Conservation (phyloP, 768 basidiomycete species). For the Glaciozyma martinii region DNA sequence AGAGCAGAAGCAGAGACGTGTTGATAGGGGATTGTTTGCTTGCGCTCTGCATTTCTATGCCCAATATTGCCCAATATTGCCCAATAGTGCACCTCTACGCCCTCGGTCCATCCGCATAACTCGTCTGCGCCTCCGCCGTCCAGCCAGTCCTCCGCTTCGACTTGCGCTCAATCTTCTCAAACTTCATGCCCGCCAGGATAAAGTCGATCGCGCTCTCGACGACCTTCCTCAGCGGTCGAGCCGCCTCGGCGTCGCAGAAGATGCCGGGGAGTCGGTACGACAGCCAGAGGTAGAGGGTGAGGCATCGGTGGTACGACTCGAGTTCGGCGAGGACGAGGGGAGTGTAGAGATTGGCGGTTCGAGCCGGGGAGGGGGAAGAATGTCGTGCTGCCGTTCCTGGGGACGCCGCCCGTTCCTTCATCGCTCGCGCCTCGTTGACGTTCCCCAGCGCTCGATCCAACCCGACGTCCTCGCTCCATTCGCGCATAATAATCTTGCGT, state of each 20-base stretch:
- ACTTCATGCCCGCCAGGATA: conserved; percentile 37
- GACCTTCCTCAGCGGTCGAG: conserved; percentile 50
- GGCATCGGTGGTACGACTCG: conserved; percentile 66
- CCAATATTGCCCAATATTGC: no score
- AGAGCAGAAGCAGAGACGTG: background rate
- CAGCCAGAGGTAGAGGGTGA: conserved; percentile 79
- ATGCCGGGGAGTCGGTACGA: conserved; percentile 58
- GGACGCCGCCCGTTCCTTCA: background rate
- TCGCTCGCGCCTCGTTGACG: conserved; percentile 32
- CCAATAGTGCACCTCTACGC: no score
- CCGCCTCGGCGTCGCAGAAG: conserved; percentile 53
- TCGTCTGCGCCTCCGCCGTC: background rate
- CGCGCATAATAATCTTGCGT: conserved; percentile 45
- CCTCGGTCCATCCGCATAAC: background rate
- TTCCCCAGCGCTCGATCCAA: conserved; percentile 45
- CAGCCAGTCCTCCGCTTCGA: background rate
- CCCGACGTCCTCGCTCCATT: conserved; percentile 40
- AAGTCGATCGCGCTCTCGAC: conserved; percentile 63
- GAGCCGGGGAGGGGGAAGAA: background rate
- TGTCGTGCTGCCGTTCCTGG: background rate
- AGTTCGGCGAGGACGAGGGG: conserved; percentile 39
- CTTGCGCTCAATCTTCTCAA: conserved; percentile 15
- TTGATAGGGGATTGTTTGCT: background rate
- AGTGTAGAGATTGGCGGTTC: conserved; percentile 2
- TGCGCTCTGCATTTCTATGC: background rate